phyloP scores from a whole-genome alignment of 2,329 filamentous ascomycete genomes.

The Diplodia sapinea region DNA sequence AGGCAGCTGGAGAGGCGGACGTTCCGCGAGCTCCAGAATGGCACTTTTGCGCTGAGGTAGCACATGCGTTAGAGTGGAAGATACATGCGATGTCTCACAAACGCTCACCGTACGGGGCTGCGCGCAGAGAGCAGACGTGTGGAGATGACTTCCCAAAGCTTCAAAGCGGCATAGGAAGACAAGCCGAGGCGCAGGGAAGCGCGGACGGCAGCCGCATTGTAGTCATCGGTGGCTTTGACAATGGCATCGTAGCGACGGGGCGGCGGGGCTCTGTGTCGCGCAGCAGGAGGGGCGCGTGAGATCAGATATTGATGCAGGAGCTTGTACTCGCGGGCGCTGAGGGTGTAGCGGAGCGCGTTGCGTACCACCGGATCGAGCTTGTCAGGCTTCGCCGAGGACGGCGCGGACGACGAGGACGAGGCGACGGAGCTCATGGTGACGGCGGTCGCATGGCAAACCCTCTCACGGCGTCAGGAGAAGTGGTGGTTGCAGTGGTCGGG shows the following conservation, averaged over 20 bases:
- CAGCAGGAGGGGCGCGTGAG: conserved; percentile 66
- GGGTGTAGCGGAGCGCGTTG: conserved; percentile 83
- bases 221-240: conserved; percentile 54
- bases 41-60: conserved; percentile 37
- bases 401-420: conserved; percentile 39
- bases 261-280: conserved; percentile 60
- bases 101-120: conserved; percentile 37
- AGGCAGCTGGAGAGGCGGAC: conserved; percentile 81
- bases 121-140: conserved; percentile 44
- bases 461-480: background rate
- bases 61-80: background rate
- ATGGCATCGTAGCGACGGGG: conserved; percentile 60
- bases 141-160: conserved; percentile 54
- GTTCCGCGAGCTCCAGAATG: conserved; percentile 64
- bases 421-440: conserved; percentile 41
- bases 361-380: conserved; percentile 73
- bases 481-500: background rate
- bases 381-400: conserved; percentile 40
- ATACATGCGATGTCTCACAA: background rate
- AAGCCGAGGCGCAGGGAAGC: conserved; percentile 54
- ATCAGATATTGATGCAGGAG: conserved; percentile 82
- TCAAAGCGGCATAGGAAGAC: conserved; percentile 51
- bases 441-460: conserved; percentile 9
- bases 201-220: conserved; percentile 56
- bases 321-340: conserved; percentile 84